Conservation (phyloP, 1,284 basidiomycete genomes). For the Trichosporon asahii region DNA sequence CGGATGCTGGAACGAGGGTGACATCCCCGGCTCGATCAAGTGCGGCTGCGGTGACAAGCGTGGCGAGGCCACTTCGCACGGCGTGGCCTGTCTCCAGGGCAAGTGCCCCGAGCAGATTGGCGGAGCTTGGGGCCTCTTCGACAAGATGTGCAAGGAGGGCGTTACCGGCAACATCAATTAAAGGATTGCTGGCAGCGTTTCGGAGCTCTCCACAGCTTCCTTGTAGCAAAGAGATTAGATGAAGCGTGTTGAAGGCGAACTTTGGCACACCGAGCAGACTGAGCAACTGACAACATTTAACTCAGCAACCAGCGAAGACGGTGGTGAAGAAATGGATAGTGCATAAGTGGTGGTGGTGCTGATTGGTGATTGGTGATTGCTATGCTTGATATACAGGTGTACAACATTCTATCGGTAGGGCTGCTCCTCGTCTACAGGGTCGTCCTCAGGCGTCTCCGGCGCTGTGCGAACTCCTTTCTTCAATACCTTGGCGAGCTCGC, state of each 20-base stretch:
- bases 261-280: too few species aligned
- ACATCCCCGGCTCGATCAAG: neutral
- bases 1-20: neutral
- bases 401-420: neutral
- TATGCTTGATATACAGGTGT: constrained; percentile 9
- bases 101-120: neutral
- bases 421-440: neutral
- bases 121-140: neutral
- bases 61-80: neutral
- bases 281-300: too few species aligned
- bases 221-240: neutral
- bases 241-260: neutral
- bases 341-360: constrained; percentile 8
- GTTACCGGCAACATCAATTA: neutral
- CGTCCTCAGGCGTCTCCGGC: neutral
- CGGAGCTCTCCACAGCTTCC: neutral
- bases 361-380: neutral
- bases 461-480: neutral
- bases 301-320: neutral
- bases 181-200: neutral
- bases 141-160: constrained; percentile 3
- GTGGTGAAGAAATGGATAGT: neutral
- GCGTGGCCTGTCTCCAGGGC: neutral
- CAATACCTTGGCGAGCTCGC: constrained; percentile 14
- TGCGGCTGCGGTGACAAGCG: neutral